Conservation (phyloP, 352 stramenopile species). For the Pythium phragmitis region DNA sequence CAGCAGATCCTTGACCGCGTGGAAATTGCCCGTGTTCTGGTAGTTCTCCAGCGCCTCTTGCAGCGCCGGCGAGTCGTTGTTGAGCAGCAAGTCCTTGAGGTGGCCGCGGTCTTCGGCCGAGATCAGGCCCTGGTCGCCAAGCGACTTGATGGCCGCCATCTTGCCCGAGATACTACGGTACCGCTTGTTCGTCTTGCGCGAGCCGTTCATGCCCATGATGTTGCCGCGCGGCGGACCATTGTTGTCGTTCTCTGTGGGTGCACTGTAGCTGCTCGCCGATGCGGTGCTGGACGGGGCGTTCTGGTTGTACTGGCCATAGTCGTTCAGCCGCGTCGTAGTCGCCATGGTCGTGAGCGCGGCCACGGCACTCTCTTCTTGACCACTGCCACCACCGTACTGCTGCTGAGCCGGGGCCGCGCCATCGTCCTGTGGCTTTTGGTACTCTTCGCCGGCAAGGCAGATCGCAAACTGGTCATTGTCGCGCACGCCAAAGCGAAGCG, state of each 20-base stretch:
- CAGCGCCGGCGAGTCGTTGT: constrained; percentile 73
- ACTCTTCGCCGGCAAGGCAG: constrained; percentile 69
- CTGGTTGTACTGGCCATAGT: constrained; percentile 14
- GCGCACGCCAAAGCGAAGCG: constrained; percentile 68
- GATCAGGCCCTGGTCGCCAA: constrained; percentile 73
- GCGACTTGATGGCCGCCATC: constrained; percentile 81
- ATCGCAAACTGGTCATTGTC: constrained; percentile 80
- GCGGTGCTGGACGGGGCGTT: not conserved
- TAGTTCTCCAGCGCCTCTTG: constrained; percentile 76
- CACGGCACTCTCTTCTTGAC: constrained; percentile 2
- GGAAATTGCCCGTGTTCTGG: constrained; percentile 77
- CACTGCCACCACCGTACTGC: not conserved
- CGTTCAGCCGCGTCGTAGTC: constrained; percentile 14
- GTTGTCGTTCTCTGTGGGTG: constrained; percentile 7
- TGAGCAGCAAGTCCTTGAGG: constrained; percentile 75
- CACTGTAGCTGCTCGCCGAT: not conserved
- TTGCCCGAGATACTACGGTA: constrained; percentile 79
- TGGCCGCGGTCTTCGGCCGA: constrained; percentile 64
- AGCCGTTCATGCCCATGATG: constrained; percentile 23
- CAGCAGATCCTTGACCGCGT: constrained; percentile 68
- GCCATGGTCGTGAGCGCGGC: constrained; percentile 22
- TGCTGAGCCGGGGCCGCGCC: not conserved
- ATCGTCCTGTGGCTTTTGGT: constrained; percentile 26
- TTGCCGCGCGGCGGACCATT: constrained; percentile 20
- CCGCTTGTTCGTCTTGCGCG: constrained; percentile 63